Percentiles rank a stretch among this genome's conserved stretches.
Evolutionary conservation across 2,329 filamentous ascomycete species (phyloP).

Genomic region (Leptographium procerum): DNA sequence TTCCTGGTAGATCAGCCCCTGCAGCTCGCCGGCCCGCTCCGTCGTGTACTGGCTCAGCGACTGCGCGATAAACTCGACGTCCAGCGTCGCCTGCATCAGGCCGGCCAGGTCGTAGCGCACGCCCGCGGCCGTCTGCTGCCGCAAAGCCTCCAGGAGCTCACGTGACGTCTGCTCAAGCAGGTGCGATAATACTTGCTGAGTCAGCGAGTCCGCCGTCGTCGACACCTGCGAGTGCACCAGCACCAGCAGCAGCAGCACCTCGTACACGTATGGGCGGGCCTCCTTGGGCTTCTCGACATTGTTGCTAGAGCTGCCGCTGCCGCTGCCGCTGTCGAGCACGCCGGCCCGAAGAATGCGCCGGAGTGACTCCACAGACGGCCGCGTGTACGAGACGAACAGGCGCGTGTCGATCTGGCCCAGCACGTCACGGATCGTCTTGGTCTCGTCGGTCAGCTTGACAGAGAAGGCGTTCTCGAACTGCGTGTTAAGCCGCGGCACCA

Average conservation of each 20-base stretch:
- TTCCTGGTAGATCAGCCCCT: slow-evolving; percentile 79
- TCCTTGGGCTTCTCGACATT: slow-evolving; percentile 48
- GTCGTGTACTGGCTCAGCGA: slow-evolving; percentile 85
- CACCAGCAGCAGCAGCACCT: slow-evolving; percentile 72
- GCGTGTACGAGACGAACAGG: slow-evolving; percentile 86
- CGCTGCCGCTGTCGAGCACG: slow-evolving; percentile 33
- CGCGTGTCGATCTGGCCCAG: slow-evolving; percentile 81
- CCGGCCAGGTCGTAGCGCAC: slow-evolving; percentile 60
- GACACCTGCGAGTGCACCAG: slow-evolving; percentile 85
- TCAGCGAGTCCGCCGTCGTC: slow-evolving; percentile 65
- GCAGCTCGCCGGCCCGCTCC: slow-evolving; percentile 66
- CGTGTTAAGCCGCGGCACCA: slow-evolving; percentile 78
- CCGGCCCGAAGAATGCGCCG: slow-evolving; percentile 61
- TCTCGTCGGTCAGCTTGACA: slow-evolving; percentile 87
- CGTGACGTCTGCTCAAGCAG: slow-evolving; percentile 72
- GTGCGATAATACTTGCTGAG: slow-evolving; percentile 71
- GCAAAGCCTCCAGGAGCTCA: slow-evolving; percentile 74
- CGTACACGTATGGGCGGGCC: slow-evolving; percentile 82
- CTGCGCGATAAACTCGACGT: slow-evolving; percentile 94
- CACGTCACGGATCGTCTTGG: slow-evolving; percentile 82
- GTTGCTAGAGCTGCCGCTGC: slow-evolving; percentile 50
- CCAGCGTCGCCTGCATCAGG: slow-evolving; percentile 92
- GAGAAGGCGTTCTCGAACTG: slow-evolving; percentile 92
- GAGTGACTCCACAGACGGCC: slow-evolving; percentile 59
- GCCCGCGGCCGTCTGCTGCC: slow-evolving; percentile 32